phyloP scores from a whole-genome alignment of 164 flowering plant genomes.

The Euptelea pleiosperma region DNA sequence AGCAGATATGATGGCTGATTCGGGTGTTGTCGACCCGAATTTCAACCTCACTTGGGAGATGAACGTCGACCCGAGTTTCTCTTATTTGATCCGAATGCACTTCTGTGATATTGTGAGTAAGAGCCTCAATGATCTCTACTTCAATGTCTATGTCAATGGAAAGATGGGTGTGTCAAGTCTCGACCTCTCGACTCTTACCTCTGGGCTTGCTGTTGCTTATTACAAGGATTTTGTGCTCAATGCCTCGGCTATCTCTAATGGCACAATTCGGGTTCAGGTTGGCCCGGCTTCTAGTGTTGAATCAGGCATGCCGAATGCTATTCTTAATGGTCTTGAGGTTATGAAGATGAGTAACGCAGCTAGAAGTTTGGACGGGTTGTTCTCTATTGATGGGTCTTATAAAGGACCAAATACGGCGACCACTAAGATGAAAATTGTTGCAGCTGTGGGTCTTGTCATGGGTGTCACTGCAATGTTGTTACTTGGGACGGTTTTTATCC shows the following conservation, averaged over 20 bases:
- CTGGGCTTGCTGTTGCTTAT: slow-evolving; percentile 55
- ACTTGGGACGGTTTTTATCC: slow-evolving; percentile 25
- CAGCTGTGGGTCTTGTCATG: slow-evolving; percentile 41
- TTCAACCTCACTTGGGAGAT: slow-evolving; percentile 77
- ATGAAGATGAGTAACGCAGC: slow-evolving; percentile 78
- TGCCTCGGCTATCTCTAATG: slow-evolving; percentile 35
- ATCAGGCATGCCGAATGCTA: slow-evolving; percentile 49
- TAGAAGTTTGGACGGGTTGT: slow-evolving; percentile 63
- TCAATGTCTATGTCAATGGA: slow-evolving; percentile 69
- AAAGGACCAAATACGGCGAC: slow-evolving; percentile 7
- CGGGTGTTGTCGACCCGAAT: slow-evolving; percentile 28
- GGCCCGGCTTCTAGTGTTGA: slow-evolving; percentile 40
- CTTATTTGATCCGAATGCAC: slow-evolving; percentile 68
- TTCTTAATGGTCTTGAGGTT: slow-evolving; percentile 80
- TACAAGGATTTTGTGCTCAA: slow-evolving; percentile 68
- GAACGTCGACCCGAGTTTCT: slow-evolving; percentile 47
- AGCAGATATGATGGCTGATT: slow-evolving; percentile 57
- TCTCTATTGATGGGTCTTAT: slow-evolving; percentile 33
- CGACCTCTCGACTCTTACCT: slow-evolving; percentile 62
- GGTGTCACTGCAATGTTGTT: slow-evolving; percentile 39
- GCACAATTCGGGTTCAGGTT: slow-evolving; percentile 54
- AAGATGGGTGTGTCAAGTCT: slow-evolving; percentile 42
- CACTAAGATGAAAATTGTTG: slow-evolving; percentile 28
- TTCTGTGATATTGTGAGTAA: slow-evolving; percentile 87
- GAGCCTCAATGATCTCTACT: slow-evolving; percentile 55